Conservation (phyloP, 495 filamentous ascomycete species). For the Chaetomium cochliodes region DNA sequence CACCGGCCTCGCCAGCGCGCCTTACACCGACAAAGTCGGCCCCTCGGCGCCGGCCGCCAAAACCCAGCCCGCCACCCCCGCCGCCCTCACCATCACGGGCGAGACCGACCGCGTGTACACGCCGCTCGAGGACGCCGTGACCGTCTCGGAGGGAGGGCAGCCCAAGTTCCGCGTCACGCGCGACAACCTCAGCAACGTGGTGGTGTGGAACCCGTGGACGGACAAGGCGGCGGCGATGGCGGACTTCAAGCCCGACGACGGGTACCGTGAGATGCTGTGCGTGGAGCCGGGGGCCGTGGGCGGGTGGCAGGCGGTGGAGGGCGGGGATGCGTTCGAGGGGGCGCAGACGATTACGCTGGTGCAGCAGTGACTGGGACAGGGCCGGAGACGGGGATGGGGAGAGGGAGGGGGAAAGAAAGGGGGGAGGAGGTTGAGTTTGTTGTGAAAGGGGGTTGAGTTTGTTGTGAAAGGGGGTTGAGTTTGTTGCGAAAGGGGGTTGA, state of each 20-base stretch:
- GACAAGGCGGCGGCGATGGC: conserved; percentile 77
- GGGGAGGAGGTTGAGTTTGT: conserved; percentile 1
- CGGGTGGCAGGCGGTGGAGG: conserved; percentile 79
- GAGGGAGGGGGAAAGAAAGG: not conserved
- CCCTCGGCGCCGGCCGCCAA: conserved; percentile 46
- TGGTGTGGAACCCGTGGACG: conserved; percentile 97
- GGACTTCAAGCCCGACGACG: conserved; percentile 87
- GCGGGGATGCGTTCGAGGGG: conserved; percentile 84
- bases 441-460: conserved; percentile 5
- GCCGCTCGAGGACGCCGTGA: conserved; percentile 47
- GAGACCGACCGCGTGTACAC: conserved; percentile 76
- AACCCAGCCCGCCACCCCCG: conserved; percentile 54
- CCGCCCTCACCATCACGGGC: conserved; percentile 56
- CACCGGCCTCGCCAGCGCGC: conserved; percentile 66
- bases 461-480: not conserved
- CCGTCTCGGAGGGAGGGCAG: conserved; percentile 59
- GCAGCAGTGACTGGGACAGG: conserved; percentile 21
- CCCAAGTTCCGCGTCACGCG: conserved; percentile 68
- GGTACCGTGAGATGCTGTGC: conserved; percentile 89
- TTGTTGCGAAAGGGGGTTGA: too few relatives aligned
- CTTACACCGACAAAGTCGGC: conserved; percentile 81
- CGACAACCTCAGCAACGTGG: conserved; percentile 78
- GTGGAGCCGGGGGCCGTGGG: conserved; percentile 85
- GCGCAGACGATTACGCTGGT: conserved; percentile 65
- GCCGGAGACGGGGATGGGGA: too few relatives aligned